Conservation (phyloP, 1,284 basidiomycete species). For the Puccinia novopanici region DNA sequence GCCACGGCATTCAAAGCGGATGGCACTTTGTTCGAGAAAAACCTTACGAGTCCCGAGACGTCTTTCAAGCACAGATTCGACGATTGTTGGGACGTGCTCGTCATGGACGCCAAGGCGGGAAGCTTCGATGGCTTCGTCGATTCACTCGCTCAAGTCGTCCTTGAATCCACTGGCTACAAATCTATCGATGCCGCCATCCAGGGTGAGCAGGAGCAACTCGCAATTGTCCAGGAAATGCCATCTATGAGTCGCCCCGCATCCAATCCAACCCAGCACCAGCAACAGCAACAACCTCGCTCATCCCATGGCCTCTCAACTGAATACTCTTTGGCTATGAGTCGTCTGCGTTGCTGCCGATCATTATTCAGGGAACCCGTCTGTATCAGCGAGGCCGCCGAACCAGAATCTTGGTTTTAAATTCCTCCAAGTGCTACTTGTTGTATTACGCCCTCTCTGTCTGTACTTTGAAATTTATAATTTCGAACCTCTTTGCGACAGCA, state of each 20-base stretch:
- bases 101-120: conserved; percentile 42
- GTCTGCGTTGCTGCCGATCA: conserved; percentile 17
- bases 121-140: conserved; percentile 29
- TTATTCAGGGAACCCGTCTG: conserved; percentile 24
- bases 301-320: neutral
- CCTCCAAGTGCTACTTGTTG: neutral
- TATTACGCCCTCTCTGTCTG: too few relatives aligned
- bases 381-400: neutral
- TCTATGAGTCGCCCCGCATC: neutral
- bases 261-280: neutral
- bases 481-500: too few relatives aligned
- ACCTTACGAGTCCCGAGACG: conserved; percentile 28
- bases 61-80: conserved; percentile 20
- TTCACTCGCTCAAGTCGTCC: conserved; percentile 9
- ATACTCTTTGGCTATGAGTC: neutral
- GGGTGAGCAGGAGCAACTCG: neutral
- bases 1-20: conserved; percentile 18
- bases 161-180: conserved; percentile 8
- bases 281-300: neutral
- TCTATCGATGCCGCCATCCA: conserved; percentile 5
- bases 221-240: neutral
- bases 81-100: conserved; percentile 47
- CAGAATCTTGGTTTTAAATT: conserved; percentile 13
- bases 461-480: too few relatives aligned
- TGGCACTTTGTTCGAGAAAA: conserved; percentile 17